These are phyloP conservation scores for Rhynchosporium secalis DNA, from an alignment of 2,329 filamentous ascomycete genomes.

Conservation along the genomic window DNA sequence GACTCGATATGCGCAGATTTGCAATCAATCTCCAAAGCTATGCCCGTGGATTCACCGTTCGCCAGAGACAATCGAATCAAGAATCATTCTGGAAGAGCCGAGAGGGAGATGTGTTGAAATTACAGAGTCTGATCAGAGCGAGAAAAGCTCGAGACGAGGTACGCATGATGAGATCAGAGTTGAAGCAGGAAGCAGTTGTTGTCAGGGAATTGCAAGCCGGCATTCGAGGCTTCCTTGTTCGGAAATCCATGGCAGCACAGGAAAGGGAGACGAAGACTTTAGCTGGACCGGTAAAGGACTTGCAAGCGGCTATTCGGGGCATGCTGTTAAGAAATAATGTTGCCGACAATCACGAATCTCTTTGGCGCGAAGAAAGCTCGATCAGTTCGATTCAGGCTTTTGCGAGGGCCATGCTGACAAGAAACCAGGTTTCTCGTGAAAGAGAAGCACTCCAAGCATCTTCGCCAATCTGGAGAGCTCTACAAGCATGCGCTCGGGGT, in stretches of 20 bases:
- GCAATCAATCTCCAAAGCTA: conserved; percentile 78
- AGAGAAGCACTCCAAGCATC: conserved; percentile 53
- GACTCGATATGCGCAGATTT: conserved; percentile 79
- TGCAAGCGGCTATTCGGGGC: conserved; percentile 70
- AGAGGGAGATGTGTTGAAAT: conserved; percentile 69
- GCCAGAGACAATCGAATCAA: conserved; percentile 61
- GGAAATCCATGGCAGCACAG: conserved; percentile 57
- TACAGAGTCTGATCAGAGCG: conserved; percentile 81
- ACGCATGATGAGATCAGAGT: conserved; percentile 55
- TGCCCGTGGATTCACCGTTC: conserved; percentile 72
- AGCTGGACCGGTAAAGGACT: conserved; percentile 52
- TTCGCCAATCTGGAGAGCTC: conserved; percentile 50
- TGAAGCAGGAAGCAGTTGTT: conserved; percentile 62
- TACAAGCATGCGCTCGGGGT: conserved; percentile 47
- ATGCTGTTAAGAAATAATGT: conserved; percentile 56
- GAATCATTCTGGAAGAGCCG: conserved; percentile 69
- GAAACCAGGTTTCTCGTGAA: conserved; percentile 54
- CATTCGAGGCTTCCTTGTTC: conserved; percentile 66
- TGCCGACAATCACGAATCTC: conserved; percentile 52
- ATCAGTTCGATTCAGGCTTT: conserved; percentile 64
- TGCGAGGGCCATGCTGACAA: conserved; percentile 61
- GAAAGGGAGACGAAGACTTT: conserved; percentile 55
- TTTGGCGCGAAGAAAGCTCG: conserved; percentile 52
- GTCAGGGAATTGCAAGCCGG: conserved; percentile 65
- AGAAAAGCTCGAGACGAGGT: conserved; percentile 62